These are phyloP conservation scores for Anethum foeniculum DNA, from an alignment of 140 eudicot genomes.

Conservation along the genomic window DNA sequence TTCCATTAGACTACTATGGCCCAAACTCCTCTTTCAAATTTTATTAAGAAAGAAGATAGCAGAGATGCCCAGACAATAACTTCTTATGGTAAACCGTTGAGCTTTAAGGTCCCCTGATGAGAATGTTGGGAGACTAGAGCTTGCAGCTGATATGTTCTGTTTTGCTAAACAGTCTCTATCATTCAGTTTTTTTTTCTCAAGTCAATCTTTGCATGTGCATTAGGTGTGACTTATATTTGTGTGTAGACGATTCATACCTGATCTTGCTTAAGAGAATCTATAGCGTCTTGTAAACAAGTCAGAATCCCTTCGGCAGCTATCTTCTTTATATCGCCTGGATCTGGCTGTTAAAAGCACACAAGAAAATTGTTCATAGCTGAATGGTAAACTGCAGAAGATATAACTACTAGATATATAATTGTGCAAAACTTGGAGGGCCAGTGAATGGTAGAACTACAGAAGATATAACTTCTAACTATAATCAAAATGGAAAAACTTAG, in stretches of 20 bases:
- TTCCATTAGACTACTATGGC: neutral
- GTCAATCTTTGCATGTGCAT: neutral
- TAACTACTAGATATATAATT: neutral
- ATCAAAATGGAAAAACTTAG: neutral
- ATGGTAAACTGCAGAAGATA: neutral
- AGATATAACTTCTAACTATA: neutral
- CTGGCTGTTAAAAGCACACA: constrained; percentile 47
- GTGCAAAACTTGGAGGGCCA: neutral
- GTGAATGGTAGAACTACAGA: neutral
- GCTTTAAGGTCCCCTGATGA: neutral
- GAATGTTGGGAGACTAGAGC: neutral
- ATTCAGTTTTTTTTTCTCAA: neutral
- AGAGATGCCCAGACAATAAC: neutral
- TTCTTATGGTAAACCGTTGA: neutral
- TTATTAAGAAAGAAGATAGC: neutral
- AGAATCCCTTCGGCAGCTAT: constrained; percentile 90
- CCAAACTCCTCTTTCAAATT: neutral
- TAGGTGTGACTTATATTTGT: neutral
- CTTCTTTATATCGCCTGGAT: constrained; percentile 59
- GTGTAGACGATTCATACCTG: constrained; percentile 34
- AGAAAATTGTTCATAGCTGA: neutral
- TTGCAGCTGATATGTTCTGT: neutral
- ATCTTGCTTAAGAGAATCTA: constrained; percentile 64
- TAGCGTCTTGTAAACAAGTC: constrained; percentile 85
- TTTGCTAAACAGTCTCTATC: neutral